Evolutionary conservation across 2,329 filamentous ascomycete genomes (phyloP), one percentile per base, ranked within the genome.

Genomic region (Botryotinia calthae): DNA sequence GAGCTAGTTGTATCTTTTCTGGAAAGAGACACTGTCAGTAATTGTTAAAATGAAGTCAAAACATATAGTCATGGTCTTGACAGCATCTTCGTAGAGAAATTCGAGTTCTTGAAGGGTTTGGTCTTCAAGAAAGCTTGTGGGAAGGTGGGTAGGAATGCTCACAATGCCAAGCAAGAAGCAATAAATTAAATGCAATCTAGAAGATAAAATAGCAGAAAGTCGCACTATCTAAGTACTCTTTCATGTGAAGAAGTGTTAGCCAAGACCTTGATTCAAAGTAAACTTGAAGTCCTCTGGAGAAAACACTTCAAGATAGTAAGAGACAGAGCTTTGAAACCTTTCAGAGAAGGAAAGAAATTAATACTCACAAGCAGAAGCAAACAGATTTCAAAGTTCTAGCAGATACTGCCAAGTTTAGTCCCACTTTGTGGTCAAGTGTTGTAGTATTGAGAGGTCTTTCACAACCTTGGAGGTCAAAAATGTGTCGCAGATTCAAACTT

Each of bases 371-470:
- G 8, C 1, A 9, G 10, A 28, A 31, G 34, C 9, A 56, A 14
- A 31, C 0, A 14, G 4, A 25, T 14, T 20, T 18, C 20, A 16
- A 31, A 22, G 0, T 1, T 28, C 2, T 22, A 56, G 37, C 28
- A 42, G 34, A 14, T 42, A 31, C 6, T 56, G n/a, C n/a, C 20
- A 4, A 31, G n/a, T 56, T 42, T 31, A n/a, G 16, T 42, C 4
- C 48, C 34, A 20, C 31, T 31, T 42, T 20, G 25, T 65, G 22
- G 2, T 34, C 4, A 28, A 56, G 5, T 42, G 10, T 4, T 6
- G n/a, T 10, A 20, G 4, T 28, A 18, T 22, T 16, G 34, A 56
- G 20, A 56, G 10, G 16, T 42, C 6, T 54, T 22, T 14, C 16
- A 20, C 9, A 20, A 67, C 40, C 10, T 67, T 42, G 1, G 2